A percentile compares a stretch with the other conserved stretches of the same genome.
These are phyloP conservation scores for Pseudoturritis turrita DNA, from an alignment of 345 rosid genomes.

Conservation along the genomic window DNA sequence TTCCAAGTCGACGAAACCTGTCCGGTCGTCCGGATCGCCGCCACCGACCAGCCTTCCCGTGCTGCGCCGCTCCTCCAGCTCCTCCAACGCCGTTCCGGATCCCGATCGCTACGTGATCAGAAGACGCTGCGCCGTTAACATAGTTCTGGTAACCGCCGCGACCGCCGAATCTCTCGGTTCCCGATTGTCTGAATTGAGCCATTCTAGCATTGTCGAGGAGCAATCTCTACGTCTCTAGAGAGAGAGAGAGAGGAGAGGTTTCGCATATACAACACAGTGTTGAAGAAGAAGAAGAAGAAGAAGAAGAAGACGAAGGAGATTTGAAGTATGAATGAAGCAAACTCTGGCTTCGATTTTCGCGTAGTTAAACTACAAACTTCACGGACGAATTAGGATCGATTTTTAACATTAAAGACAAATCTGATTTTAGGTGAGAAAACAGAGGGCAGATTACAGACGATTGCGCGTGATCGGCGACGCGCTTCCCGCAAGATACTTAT, in stretches of 20 bases:
- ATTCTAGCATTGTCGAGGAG: constrained; percentile 46
- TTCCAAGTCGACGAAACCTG: constrained; percentile 42
- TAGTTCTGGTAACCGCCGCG: constrained; percentile 26
- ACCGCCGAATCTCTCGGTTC: constrained; percentile 43
- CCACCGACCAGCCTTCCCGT: constrained; percentile 47
- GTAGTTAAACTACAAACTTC: neutral
- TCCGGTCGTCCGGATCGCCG: constrained; percentile 68
- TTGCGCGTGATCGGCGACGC: constrained; percentile 29
- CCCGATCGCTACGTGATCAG: constrained; percentile 64
- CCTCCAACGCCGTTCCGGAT: constrained; percentile 38
- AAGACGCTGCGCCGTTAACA: constrained; percentile 35
- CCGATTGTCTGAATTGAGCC: constrained; percentile 94
- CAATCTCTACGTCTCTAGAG: constrained; percentile 8
- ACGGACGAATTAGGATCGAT: constrained; percentile 12
- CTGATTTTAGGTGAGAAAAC: neutral
- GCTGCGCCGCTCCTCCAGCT: constrained; percentile 25
- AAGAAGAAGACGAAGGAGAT: neutral
- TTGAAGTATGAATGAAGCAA: constrained; percentile 35
- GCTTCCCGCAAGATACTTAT: constrained; percentile 12
- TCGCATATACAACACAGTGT: neutral
- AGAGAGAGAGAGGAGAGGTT: neutral
- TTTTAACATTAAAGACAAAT: neutral
- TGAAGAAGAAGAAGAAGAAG: neutral
- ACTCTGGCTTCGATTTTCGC: neutral
- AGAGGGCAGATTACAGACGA: constrained; percentile 8